Conservation (phyloP, 228 moss, liverwort and hornwort genomes). For the Sphagnum fallax region DNA sequence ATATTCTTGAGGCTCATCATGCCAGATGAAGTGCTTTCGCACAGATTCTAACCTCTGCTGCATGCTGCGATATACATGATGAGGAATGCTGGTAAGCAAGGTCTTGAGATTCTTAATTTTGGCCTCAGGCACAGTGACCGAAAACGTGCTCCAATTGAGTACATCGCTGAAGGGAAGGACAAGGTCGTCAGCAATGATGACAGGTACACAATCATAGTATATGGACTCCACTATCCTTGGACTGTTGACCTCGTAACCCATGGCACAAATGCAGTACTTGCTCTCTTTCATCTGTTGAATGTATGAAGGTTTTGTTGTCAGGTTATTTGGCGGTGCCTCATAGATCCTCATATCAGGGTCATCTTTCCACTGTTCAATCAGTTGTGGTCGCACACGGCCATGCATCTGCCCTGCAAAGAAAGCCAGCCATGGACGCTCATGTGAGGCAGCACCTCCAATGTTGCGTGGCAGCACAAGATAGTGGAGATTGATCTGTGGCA, state of each 20-base stretch:
- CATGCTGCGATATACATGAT: constrained; percentile 22
- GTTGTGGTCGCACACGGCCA: constrained; percentile 67
- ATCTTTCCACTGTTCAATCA: constrained; percentile 66
- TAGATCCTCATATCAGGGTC: constrained; percentile 81
- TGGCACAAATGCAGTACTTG: constrained; percentile 85
- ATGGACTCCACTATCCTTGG: constrained; percentile 85
- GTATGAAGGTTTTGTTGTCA: constrained; percentile 35
- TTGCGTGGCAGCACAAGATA: constrained; percentile 13
- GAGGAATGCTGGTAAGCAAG: constrained; percentile 20
- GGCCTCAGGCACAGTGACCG: constrained; percentile 25
- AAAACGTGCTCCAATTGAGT: constrained; percentile 43
- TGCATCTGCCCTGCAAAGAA: constrained; percentile 98
- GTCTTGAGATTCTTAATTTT: constrained; percentile 40
- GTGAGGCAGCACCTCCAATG: constrained; percentile 52
- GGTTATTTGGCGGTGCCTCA: constrained; percentile 40
- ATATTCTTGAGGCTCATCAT: constrained; percentile 60
- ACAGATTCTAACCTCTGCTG: constrained; percentile 34
- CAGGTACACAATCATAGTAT: constrained; percentile 64
- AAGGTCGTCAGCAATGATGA: constrained; percentile 48
- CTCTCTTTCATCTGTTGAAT: constrained; percentile 72
- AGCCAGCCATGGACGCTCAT: constrained; percentile 58
- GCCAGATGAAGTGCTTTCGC: constrained; percentile 72
- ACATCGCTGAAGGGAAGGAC: constrained; percentile 46
- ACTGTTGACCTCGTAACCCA: constrained; percentile 91
- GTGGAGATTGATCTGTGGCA: constrained; percentile 72